Conservation (phyloP, 805 yeast species). For the Teunomyces gatunensis region DNA sequence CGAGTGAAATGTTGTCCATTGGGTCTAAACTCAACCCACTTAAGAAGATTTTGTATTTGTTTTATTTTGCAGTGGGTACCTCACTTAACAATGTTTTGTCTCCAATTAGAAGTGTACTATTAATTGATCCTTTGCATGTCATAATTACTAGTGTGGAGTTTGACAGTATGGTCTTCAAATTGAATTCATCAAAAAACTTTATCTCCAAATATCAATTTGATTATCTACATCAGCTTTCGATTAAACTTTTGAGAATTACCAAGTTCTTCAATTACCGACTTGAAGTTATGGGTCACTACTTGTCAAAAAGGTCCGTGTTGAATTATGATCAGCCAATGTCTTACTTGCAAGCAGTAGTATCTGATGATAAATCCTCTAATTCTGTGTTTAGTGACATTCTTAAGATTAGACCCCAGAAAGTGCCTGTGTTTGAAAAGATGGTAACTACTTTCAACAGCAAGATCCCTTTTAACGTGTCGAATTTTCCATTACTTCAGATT, state of each 20-base stretch:
- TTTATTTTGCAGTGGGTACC: slow-evolving; percentile 35
- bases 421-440: slow-evolving; percentile 17
- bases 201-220: slow-evolving; percentile 15
- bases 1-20: slow-evolving; percentile 30
- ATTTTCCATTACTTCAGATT: slow-evolving; percentile 18
- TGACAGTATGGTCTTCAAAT: slow-evolving; percentile 17
- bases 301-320: slow-evolving; percentile 20
- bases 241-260: slow-evolving; percentile 28
- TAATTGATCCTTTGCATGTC: slow-evolving; percentile 34
- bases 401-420: slow-evolving; percentile 14
- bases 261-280: slow-evolving; percentile 33
- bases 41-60: slow-evolving; percentile 32
- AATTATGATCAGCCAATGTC: neutral
- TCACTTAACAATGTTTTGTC: slow-evolving; percentile 31
- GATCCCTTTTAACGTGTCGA: slow-evolving; percentile 11
- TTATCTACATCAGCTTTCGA: slow-evolving; percentile 20
- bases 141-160: slow-evolving; percentile 32
- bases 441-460: slow-evolving; percentile 12
- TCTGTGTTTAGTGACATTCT: slow-evolving; percentile 14
- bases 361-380: slow-evolving; percentile 5
- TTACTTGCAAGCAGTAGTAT: slow-evolving; percentile 12
- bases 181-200: slow-evolving; percentile 7
- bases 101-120: slow-evolving; percentile 32
- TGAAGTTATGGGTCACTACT: slow-evolving; percentile 22
- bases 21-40: slow-evolving; percentile 27